phyloP scores from a whole-genome alignment of 345 rosid species.

The Eutrema japonicum region DNA sequence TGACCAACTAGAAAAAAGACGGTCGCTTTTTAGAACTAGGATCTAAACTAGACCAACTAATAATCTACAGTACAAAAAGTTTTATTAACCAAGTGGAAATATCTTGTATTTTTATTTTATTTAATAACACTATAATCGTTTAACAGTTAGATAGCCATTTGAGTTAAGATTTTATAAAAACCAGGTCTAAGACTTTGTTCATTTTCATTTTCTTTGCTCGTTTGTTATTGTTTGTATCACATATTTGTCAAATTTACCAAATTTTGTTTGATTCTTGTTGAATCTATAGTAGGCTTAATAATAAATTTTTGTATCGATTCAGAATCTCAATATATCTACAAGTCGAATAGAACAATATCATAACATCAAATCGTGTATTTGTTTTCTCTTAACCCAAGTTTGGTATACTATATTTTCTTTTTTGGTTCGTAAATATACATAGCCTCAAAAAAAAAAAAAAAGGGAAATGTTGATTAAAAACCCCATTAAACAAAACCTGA shows the following conservation, averaged over 20 bases:
- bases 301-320: neutral
- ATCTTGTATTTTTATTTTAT: neutral
- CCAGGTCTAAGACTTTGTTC: neutral
- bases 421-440: neutral
- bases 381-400: neutral
- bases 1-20: no score
- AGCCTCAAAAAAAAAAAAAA: neutral
- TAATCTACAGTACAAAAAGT: neutral
- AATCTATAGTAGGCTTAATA: conserved; percentile 16
- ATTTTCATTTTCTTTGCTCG: neutral
- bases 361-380: conserved; percentile 28
- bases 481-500: conserved; percentile 2
- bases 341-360: neutral
- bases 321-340: conserved; percentile 22
- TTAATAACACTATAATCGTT: conserved; percentile 4
- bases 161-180: neutral
- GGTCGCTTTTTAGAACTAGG: no score
- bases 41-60: neutral
- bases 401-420: neutral
- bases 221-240: conserved; percentile 18
- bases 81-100: neutral
- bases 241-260: conserved; percentile 11
- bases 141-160: neutral
- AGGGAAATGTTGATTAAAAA: neutral
- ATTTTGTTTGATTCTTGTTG: conserved; percentile 34